Evolutionary conservation across 495 filamentous ascomycete species (phyloP), one percentile per base, ranked within the genome.

Genomic region (Penicillium cinerascens): DNA sequence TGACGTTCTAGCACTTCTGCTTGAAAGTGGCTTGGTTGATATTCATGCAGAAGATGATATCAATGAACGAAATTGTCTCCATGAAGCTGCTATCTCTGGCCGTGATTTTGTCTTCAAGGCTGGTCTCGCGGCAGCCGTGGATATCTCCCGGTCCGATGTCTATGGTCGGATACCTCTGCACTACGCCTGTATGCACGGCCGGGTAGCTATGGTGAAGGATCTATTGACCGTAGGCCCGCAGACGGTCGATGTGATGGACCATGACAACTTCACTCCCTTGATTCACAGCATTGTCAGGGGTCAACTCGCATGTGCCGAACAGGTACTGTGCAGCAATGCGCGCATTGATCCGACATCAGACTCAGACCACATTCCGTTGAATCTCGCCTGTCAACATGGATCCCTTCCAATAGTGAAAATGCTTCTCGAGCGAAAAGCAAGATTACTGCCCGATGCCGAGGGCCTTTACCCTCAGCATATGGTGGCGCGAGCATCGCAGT

Each of bases 381-480:
- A 96, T 60, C 73, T 98, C 29, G 93, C 93, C 36, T 97, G 92
- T 63, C 92, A 97, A 61, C 85, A 96, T 70, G 92, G 90, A 7
- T 91, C 89, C 1, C 74, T 87, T 29, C 76, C 81, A 3, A 95
- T 95, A 52, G 90, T 92, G 18, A 82, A 88, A 60, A 79, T 95
- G 48, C 80, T 98, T 4, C 79, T 98, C 22, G 83, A 90, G 61
- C 81, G 87, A 45, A 80, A 83, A 6, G 90, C 92, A 11, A 72
- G 75, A 44, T 81, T 98, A 47, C 73, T 96, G 10, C 85, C 93
- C 9, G 93, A 98, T 70, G 95, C 93, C 1, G 95, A 97, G 74
- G 93, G 93, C 1, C 79, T 98, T 6, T 97, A 89, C 66, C 93
- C 93, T n/a, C 93, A 98, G 62, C 93, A 98, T 70, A 84, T 97